Base-by-base conservation (phyloP, 1,139 yeast genomes). In the Pichia sp. region DNA sequence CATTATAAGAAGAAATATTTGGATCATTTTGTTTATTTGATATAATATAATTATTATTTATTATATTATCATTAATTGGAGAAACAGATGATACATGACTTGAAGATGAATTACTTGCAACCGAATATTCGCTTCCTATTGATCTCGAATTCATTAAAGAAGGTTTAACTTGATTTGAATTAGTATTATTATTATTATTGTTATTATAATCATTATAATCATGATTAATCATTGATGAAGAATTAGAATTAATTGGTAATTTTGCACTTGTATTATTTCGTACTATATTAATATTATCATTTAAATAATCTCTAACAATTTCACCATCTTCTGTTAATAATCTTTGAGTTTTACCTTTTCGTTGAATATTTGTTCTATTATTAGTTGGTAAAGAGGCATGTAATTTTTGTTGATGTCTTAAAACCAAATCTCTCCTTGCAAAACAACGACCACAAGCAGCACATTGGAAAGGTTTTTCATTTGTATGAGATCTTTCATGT, bases 391-490 rank as follows among this genome's bases (percentile, higher is more conserved):
- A 61, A 5, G 76, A 67, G 0, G 96, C 84, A 65, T 92, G 98
- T 31, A 92, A 74, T 64, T 92, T 92, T 66, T 90, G 97, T 59
- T 94, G 96, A 70, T 92, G 98, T 51, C 98, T 76, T 50, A 92
- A 73, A 39, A 92, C 82, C 64, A 92, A 77, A 67, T 92, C 98
- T 54, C 97, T 72, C 55, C 98, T 74, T 29, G 96, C 94, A 68
- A 92, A 92, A 66, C 95, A 86, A 36, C 97, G 79, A 52, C 95
- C 97, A 67, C 98, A 92, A 26, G 92, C 95, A 1, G 96, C 95
- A 70, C 99, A 92, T 58, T 86, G 87, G 66, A 86, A 92, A 1
- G 98, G 98, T 65, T 90, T 92, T 66, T 92, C 98, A 64, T 90
- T 89, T 4, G 98, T 92, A 65, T 92, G 99, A 2, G 95, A 84